Base-by-base conservation (phyloP, 1,284 basidiomycete species). In the Coniophora puteana region DNA sequence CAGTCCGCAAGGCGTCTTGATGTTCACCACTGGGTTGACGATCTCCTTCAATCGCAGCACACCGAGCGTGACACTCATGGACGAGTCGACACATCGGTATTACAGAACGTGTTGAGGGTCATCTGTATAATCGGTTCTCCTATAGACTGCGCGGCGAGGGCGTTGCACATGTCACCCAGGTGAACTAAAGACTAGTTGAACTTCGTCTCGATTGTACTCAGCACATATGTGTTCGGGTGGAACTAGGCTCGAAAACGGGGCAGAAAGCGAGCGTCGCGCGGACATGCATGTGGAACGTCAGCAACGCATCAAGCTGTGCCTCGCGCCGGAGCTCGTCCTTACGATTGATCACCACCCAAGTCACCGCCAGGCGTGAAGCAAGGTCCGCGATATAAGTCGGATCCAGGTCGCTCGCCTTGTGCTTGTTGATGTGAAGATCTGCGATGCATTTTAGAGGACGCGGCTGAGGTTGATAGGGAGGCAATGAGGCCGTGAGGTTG, bases 61-160 rank as follows among this genome's bases (percentile, higher is more conserved):
- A 85, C 94, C 94, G 48, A 97, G 89, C 0, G 94, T 98, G 37
- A 97, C 94, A 68, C 93, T 94, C 72, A 97, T 97, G 60, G 87
- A 90, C 20, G n/a, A n/a, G n/a, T n/a, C n/a, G 94, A 94, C 21
- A 98, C 94, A 87, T 94, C 94, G 51, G 94, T 93, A 62, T 96
- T 97, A 69, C 97, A 94, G 87, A 97, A 97, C 0, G 93, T 97
- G 64, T 97, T 90, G 44, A 97, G 66, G 8, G 93, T 97, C 94
- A 97, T 97, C 69, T 98, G 94, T 2, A 96, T 99, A 3, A 96
- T 95, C 0, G 96, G 96, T 73, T 99, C 96, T 66, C 96, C 96
- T 51, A 99, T 99, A 4, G 93, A 97, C 67, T 99, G 96, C 0
- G 96, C 96, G 26, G 96, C 89, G 12, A 99, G 78, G 0, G 93